These are phyloP conservation scores for Aspergillus pseudoglaucus DNA, from an alignment of 2,329 filamentous ascomycete genomes.

Conservation along the genomic window DNA sequence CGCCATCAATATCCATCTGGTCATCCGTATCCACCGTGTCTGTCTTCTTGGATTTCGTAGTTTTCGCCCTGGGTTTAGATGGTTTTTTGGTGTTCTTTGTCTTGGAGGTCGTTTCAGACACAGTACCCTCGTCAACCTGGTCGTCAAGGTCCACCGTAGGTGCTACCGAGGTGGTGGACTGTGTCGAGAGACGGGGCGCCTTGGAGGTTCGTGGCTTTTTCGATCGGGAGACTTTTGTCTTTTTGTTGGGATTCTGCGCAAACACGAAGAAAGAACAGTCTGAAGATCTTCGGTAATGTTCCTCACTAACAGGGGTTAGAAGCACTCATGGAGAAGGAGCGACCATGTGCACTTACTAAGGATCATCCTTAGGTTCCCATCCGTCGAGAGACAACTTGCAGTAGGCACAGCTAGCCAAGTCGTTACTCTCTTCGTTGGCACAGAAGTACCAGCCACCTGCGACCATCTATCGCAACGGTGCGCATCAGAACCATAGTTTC, in stretches of 20 bases:
- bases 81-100: slow-evolving; percentile 48
- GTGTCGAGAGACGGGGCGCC: slow-evolving; percentile 56
- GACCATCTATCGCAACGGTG: slow-evolving; percentile 56
- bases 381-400: slow-evolving; percentile 85
- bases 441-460: slow-evolving; percentile 94
- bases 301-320: slow-evolving; percentile 53
- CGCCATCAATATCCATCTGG: slow-evolving; percentile 24
- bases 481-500: slow-evolving; percentile 7
- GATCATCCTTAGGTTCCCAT: slow-evolving; percentile 90
- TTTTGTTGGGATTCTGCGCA: slow-evolving; percentile 44
- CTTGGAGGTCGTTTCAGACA: slow-evolving; percentile 43
- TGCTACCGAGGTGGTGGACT: slow-evolving; percentile 43
- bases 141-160: slow-evolving; percentile 41
- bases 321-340: slow-evolving; percentile 10
- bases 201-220: slow-evolving; percentile 60
- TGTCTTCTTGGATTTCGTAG: slow-evolving; percentile 32
- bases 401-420: slow-evolving; percentile 86
- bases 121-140: slow-evolving; percentile 52
- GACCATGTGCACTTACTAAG: slow-evolving; percentile 54
- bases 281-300: slow-evolving; percentile 73
- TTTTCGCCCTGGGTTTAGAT: slow-evolving; percentile 30
- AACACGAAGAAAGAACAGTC: slow-evolving; percentile 78
- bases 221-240: slow-evolving; percentile 51
- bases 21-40: slow-evolving; percentile 39
- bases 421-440: slow-evolving; percentile 72